phyloP scores from a whole-genome alignment of 1,139 yeast species.

The Magnusiomyces suaveolens region DNA sequence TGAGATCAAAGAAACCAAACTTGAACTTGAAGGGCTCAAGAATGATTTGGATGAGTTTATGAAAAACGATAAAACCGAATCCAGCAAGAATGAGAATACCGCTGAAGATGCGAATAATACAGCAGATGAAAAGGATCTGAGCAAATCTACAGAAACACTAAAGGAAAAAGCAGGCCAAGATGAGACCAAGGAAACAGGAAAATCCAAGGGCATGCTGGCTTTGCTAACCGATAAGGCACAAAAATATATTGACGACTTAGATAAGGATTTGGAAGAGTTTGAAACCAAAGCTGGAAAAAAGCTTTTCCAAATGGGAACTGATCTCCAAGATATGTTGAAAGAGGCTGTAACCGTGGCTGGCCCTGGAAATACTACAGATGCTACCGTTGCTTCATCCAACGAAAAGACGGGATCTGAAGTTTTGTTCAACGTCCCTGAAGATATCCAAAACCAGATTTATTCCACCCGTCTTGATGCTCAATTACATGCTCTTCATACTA shows the following conservation, averaged over 20 bases:
- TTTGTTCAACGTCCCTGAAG: conserved; percentile 38
- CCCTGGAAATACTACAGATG: conserved; percentile 16
- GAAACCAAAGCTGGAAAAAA: conserved; percentile 57
- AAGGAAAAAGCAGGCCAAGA: background rate
- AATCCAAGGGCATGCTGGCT: conserved; percentile 25
- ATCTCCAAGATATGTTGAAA: conserved; percentile 41
- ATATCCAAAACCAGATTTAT: conserved; percentile 33
- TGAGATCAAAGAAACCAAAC: conserved; percentile 24
- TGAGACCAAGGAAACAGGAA: conserved; percentile 4
- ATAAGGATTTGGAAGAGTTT: conserved; percentile 55
- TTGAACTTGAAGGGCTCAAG: conserved; percentile 23
- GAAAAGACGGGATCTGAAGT: conserved; percentile 31
- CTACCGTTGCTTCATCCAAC: conserved; percentile 13
- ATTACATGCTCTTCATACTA: conserved; percentile 42
- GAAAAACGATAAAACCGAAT: conserved; percentile 25
- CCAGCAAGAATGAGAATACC: background rate
- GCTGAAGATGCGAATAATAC: background rate
- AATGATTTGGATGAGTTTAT: conserved; percentile 26
- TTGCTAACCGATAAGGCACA: conserved; percentile 42
- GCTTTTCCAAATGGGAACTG: conserved; percentile 45
- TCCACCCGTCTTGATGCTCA: conserved; percentile 54
- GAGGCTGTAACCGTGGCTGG: conserved; percentile 41
- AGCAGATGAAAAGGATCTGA: background rate
- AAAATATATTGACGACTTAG: conserved; percentile 53
- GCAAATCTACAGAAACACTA: background rate